Evolutionary conservation across 2,329 filamentous ascomycete species (phyloP).

Genomic region (Hypoxylon sp.): DNA sequence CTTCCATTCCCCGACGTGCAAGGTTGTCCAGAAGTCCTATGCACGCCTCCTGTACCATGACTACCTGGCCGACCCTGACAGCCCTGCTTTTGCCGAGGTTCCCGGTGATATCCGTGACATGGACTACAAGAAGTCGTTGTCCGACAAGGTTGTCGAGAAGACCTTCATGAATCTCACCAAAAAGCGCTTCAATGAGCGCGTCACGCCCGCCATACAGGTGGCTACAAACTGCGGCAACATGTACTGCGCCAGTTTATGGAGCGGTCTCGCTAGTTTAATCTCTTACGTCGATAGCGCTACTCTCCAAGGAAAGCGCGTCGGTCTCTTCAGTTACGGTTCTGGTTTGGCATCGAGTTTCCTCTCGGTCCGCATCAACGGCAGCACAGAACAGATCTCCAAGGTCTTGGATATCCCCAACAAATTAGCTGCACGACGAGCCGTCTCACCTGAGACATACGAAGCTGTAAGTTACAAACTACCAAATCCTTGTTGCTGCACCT

Average conservation of each 20-base stretch:
- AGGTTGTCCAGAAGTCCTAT: slow-evolving; percentile 88
- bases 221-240: slow-evolving; percentile 82
- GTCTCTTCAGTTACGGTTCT: slow-evolving; percentile 84
- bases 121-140: slow-evolving; percentile 83
- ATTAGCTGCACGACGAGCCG: slow-evolving; percentile 74
- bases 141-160: slow-evolving; percentile 88
- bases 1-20: slow-evolving; percentile 90
- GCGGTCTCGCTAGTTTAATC: slow-evolving; percentile 80
- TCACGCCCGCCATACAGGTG: slow-evolving; percentile 80
- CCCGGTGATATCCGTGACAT: slow-evolving; percentile 82
- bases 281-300: slow-evolving; percentile 73
- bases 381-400: slow-evolving; percentile 76
- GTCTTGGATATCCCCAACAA: slow-evolving; percentile 78
- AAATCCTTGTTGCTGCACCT: neutral
- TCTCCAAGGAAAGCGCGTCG: slow-evolving; percentile 80
- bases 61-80: slow-evolving; percentile 79
- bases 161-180: slow-evolving; percentile 87
- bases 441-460: slow-evolving; percentile 81
- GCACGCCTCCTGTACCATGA: slow-evolving; percentile 88
- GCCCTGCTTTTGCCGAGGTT: slow-evolving; percentile 79
- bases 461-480: slow-evolving; percentile 66
- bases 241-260: slow-evolving; percentile 81
- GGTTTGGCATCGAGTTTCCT: slow-evolving; percentile 80
- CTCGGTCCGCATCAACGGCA: slow-evolving; percentile 80
- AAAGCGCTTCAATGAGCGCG: slow-evolving; percentile 85